These are phyloP conservation scores for Stachybotrys chlorohalonatus DNA, from an alignment of 2,329 filamentous ascomycete genomes.

Conservation along the genomic window DNA sequence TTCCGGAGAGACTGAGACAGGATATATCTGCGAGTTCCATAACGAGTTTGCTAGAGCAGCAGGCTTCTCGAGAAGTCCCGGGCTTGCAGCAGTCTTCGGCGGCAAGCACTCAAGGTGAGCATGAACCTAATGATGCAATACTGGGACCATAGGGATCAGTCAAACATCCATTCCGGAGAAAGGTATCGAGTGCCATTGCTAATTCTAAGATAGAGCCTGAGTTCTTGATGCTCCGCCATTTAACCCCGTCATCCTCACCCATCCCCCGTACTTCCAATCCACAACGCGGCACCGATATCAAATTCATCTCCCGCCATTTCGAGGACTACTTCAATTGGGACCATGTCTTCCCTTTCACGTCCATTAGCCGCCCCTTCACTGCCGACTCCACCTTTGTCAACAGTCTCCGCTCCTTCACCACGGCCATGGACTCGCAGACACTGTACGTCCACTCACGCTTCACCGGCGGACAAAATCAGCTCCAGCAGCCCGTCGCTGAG, in stretches of 20 bases:
- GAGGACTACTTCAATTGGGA: constrained; percentile 7
- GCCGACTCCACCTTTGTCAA: constrained; percentile 4
- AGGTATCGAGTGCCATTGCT: no score
- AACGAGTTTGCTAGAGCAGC: neutral
- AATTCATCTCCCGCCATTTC: constrained; percentile 3
- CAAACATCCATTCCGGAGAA: neutral
- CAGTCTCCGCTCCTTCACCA: constrained; percentile 4
- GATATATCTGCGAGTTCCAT: neutral
- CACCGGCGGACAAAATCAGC: neutral
- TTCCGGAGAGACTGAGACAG: neutral
- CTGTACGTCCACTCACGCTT: constrained; percentile 5
- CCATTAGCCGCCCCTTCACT: neutral
- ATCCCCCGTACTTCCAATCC: neutral
- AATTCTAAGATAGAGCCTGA: no score
- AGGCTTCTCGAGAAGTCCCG: neutral
- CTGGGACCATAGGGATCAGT: neutral
- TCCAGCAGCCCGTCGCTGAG: constrained; percentile 1
- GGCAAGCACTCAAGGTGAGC: neutral
- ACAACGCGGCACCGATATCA: constrained; percentile 1
- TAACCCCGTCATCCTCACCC: neutral
- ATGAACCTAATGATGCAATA: neutral
- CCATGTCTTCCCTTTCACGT: constrained; percentile 1
- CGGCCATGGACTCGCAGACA: constrained; percentile 4
- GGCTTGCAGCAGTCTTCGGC: neutral
- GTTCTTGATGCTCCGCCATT: no score